Evolutionary conservation across 1,284 basidiomycete genomes (phyloP), one percentile per base, ranked within the genome.

Genomic region (Volvariella volvacea): DNA sequence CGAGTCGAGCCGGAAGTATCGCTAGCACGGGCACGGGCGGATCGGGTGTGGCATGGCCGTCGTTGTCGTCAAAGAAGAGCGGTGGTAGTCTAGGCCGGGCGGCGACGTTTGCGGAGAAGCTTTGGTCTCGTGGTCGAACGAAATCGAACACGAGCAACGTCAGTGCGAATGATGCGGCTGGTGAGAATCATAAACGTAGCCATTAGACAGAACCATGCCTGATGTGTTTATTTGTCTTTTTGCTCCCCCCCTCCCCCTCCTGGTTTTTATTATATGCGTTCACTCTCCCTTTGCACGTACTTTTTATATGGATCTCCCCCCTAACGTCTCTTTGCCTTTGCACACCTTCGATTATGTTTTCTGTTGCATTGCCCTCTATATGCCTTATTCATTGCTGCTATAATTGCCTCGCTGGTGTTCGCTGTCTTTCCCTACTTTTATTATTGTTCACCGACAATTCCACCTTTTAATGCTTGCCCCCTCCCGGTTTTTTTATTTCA

Each of bases 71-170:
- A 3, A 78, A 74, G 63, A 77, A 70, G 60, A 64, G 59, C 36
- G 47, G 52, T 1, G 58, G 56, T n/a, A 65, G 57, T 42, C 43
- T 71, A 15, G 56, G 64, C 10, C 62, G 73, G 48, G 72, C 76
- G 3, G 64, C 66, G 15, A 73, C 76, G 7, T 76, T 79, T 55
- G 73, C 77, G 15, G 77, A 72, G 48, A 76, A 71, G 56, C 68
- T 80, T 49, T 79, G 68, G 57, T 63, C 66, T 41, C 58, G 77
- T 37, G 63, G 61, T 19, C 65, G 76, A 53, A 74, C 74, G 28
- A 76, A 65, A 50, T 77, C 76, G 22, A 70, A 59, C 47, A 56
- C 56, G 3, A 71, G 71, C 51, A 57, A 55, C n/a, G 54, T 61
- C 48, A 72, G 67, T 51, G 49, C 59, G 30, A 48, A 54, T 42